Base-by-base conservation (phyloP, 176 grass and related monocot species). In the Hsuehochloa calcarea region DNA sequence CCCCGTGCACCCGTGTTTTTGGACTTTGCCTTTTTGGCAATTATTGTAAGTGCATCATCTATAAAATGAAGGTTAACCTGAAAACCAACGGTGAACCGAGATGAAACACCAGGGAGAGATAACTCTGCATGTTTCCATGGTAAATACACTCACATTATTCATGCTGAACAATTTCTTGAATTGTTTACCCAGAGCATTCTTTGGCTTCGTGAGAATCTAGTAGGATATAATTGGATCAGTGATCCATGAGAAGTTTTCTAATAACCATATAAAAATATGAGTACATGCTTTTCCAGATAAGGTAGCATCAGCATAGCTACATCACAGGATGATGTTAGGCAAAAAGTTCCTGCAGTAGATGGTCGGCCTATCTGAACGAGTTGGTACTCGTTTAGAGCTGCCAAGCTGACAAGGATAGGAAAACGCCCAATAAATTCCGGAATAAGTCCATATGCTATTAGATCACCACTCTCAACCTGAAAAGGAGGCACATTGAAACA, bases 351-450 rank as follows among this genome's bases (percentile, higher is more conserved):
- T 63, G 43, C 37, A 77, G 45, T 3, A 56, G 26, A 67, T 68
- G 46, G 25, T 41, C 16, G 0, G 5, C 39, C 34, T 90, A 97
- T 93, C 91, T 96, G 90, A 91, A 99, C 91, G 75, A 99, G 93
- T 85, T 99, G 93, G 58, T 92, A 88, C 71, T 99, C 90, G 37
- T 89, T 96, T 86, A 99, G 87, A 76, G 97, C 93, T 50, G 80
- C 49, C 66, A 99, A 89, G 78, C 93, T 99, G 80, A 99, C 93
- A 50, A 99, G 86, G 74, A 99, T 86, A 77, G 96, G 96, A 70
- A 99, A 99, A 37, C 96, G 91, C 66, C 96, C 96, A 94, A 99
- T 92, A 89, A 99, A 99, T 86, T 99, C 96, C 0, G 96, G 96
- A 79, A 99, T 99, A 45, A 99, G 90, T 19, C 96, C 96, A 89